These are phyloP conservation scores for Neurospora hispaniola DNA, from an alignment of 495 filamentous ascomycete species.

Conservation along the genomic window DNA sequence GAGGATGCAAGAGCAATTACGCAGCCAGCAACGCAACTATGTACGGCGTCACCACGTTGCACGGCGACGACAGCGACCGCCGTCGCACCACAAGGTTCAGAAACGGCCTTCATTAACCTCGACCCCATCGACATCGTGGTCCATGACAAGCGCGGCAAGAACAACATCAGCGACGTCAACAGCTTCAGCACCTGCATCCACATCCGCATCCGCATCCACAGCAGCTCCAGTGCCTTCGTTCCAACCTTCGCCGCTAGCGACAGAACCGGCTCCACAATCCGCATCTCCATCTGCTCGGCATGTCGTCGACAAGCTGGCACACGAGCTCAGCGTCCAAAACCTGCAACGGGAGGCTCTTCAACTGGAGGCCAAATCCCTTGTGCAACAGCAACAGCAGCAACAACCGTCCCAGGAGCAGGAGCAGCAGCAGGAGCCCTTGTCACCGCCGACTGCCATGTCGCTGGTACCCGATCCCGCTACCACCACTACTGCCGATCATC, in stretches of 20 bases:
- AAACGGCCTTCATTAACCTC: not conserved
- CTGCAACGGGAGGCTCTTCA: conserved; percentile 5
- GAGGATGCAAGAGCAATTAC: not conserved
- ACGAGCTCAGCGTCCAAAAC: conserved; percentile 27
- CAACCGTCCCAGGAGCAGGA: not conserved
- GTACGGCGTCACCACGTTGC: not conserved
- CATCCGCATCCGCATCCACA: not conserved
- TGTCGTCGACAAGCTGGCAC: conserved; percentile 21
- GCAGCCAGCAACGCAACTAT: not conserved
- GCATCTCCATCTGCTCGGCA: not conserved
- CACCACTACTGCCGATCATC: not conserved
- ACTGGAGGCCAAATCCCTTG: not conserved
- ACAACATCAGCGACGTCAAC: not conserved
- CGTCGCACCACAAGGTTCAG: not conserved
- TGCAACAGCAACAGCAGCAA: conserved; percentile 3
- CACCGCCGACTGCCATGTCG: not conserved
- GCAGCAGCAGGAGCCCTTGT: not conserved
- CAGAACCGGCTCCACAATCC: not conserved
- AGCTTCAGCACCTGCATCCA: not conserved
- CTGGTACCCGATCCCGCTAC: not conserved
- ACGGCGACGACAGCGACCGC: not conserved
- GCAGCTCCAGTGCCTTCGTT: not conserved
- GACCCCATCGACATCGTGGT: not conserved
- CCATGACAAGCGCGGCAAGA: not conserved
- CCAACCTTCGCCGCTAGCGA: not conserved